A percentile compares a stretch with the other conserved stretches of the same genome.
Conservation (phyloP, 2,329 filamentous ascomycete genomes). For the Thielaviopsis musarum region DNA sequence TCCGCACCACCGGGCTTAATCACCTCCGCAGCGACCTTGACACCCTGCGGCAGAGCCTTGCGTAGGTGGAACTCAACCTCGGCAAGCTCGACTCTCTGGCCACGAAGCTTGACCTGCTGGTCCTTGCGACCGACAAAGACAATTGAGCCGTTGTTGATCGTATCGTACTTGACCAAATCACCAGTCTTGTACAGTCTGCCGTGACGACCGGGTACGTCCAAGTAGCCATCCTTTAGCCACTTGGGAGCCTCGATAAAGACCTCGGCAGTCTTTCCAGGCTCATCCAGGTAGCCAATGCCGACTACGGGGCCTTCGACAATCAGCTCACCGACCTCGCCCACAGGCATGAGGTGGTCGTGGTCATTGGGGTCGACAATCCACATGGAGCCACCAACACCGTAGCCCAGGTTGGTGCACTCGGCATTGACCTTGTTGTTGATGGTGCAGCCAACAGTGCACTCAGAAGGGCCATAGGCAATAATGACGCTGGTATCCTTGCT, state of each 20-base stretch:
- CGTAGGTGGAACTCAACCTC: conserved; percentile 35
- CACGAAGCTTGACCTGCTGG: conserved; percentile 50
- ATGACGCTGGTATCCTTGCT: conserved; percentile 28
- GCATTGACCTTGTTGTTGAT: conserved; percentile 27
- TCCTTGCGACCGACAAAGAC: conserved; percentile 47
- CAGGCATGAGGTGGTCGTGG: conserved; percentile 28
- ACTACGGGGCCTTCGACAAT: conserved; percentile 42
- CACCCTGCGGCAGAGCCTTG: conserved; percentile 25
- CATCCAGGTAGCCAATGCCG: conserved; percentile 43
- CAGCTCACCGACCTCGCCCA: conserved; percentile 35
- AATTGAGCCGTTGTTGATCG: conserved; percentile 35
- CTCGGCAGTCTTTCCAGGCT: conserved; percentile 37
- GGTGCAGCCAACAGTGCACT: conserved; percentile 36
- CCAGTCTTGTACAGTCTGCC: conserved; percentile 42
- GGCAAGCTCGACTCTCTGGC: conserved; percentile 45
- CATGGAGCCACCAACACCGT: conserved; percentile 28
- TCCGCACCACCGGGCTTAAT: conserved; percentile 28
- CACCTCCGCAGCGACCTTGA: conserved; percentile 31
- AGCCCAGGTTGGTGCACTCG: conserved; percentile 29
- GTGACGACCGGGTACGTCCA: conserved; percentile 20
- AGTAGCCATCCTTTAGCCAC: conserved; percentile 30
- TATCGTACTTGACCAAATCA: conserved; percentile 38
- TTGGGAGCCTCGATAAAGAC: conserved; percentile 39
- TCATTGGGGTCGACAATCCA: conserved; percentile 35
- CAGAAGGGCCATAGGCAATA: conserved; percentile 36